Evolutionary conservation across 2,329 filamentous ascomycete genomes (phyloP), one percentile per base, ranked within the genome.

Genomic region (Trichoderma citrinoviride): DNA sequence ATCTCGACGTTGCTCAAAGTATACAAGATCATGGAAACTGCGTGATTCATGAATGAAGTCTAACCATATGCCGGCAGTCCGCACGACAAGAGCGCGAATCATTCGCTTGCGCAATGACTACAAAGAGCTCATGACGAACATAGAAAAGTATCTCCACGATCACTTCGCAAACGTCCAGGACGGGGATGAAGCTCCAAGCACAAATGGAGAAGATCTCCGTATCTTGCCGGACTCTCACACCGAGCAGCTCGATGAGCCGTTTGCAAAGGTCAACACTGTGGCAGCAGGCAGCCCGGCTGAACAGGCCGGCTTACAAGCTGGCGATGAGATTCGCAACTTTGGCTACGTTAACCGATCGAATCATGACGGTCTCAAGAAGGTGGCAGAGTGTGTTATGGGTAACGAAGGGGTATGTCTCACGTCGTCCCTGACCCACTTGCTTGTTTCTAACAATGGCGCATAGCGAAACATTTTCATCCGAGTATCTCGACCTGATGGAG

Each of bases 1-100:
- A 99, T 77, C 89, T 99, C 68, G 95, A 99, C 76, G 90, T 99
- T 68, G 90, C 95, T 27, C 94, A 97, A 79, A 95, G 92, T 95
- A 87, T 69, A 17, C 57, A 27, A n/a, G n/a, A 43, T 10, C 10
- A 2, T 37, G n/a, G 1, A 29, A 52, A 23, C 21, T 17, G 37
- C n/a, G 47, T 33, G 19, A 12, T 53, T 27, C 10, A 15, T 5
- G 37, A 19, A 47, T 23, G 29, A 23, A 8, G 17, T 37, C 58
- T 62, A 46, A 62, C 57, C 21, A n/a, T 7, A 62, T 52, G 33
- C 23, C n/a, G 7, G 50, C 61, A 96, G 92, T 99, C 74, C 91
- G 95, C 67, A 97, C 92, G n/a, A 97, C 93, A 43, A 85, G 95
- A 77, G 86, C 93, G 29, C 88, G 91, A 67, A 97, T 99, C 70